Base-by-base conservation (phyloP, 2,329 filamentous ascomycete species). In the Bipolaris gigantea region DNA sequence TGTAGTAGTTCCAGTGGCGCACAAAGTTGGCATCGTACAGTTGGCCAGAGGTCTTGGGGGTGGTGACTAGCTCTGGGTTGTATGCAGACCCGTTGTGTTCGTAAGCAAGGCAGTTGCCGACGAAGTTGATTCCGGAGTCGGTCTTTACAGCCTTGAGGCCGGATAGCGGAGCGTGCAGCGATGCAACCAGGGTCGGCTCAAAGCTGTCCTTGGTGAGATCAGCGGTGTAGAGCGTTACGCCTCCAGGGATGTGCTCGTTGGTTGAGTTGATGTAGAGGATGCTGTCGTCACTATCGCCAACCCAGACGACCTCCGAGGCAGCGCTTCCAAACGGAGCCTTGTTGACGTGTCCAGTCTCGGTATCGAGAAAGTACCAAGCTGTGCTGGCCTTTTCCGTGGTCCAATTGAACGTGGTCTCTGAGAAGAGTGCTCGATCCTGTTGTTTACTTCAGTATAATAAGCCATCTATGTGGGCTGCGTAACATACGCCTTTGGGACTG, bases 1-100 rank as follows among this genome's bases (percentile, higher is more conserved):
- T 79, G 76, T 89, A 95, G 10, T 81, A 74, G 71, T 95, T 89
- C 90, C 90, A 95, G 67, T 95, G 89, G 19, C 90, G 84, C 30
- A 90, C 88, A 65, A 89, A 94, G 42, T 91, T 83, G 48, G 83
- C 84, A 27, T 85, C 84, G 70, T 94, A 94, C 21, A 91, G 81
- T 65, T 85, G 86, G 23, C 84, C 90, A 2, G 83, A 82, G 34
- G 85, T 87, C 25, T 81, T 75, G 1, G 83, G 78, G 62, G 84
- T 83, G 48, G 81, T 76, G 19, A 83, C 85, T 5, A 81, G 77
- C 39, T 85, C 80, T 7, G 84, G 78, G 70, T 89, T 89, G 75
- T 88, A 87, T 30, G 93, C 81, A 2, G 84, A 79, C 5, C 90
- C 92, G 38, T 87, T 82, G 5, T 85, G 64, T 50, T 63, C 81